phyloP scores from a whole-genome alignment of 139 green algal genomes.

The Picochlorum sp. region DNA sequence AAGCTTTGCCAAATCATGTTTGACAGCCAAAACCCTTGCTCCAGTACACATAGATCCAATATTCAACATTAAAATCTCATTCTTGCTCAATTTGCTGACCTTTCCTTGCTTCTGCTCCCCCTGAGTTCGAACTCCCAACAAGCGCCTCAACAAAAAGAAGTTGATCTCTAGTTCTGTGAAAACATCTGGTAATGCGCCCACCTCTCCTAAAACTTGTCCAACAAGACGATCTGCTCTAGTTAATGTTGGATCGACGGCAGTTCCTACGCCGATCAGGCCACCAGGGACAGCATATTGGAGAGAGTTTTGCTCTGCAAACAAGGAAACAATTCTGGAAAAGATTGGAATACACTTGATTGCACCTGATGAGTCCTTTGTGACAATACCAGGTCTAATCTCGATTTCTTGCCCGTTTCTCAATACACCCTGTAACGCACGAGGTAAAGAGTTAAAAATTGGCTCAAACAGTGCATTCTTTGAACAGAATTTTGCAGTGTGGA shows the following conservation, averaged over 20 bases:
- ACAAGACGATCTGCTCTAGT: constrained; percentile 95
- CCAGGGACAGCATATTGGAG: constrained; percentile 96
- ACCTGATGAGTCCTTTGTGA: constrained; percentile 91
- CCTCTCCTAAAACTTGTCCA: constrained; percentile 91
- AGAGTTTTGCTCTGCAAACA: constrained; percentile 95
- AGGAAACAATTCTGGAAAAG: constrained; percentile 88
- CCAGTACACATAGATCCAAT: constrained; percentile 99
- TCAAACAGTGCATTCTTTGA: neutral
- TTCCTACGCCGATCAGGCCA: constrained; percentile 97
- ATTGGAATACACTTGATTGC: constrained; percentile 89
- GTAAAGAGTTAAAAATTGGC: constrained; percentile 1
- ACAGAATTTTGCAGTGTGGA: constrained; percentile 25
- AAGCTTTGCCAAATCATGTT: constrained; percentile 97
- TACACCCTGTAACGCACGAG: constrained; percentile 59
- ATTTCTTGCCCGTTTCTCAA: constrained; percentile 87
- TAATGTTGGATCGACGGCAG: constrained; percentile 96
- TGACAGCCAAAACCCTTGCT: constrained; percentile 91
- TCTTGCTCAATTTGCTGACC: constrained; percentile 94
- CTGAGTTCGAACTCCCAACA: constrained; percentile 91
- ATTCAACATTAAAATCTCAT: constrained; percentile 99
- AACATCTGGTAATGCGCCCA: constrained; percentile 89
- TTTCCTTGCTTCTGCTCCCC: constrained; percentile 87
- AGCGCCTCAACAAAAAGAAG: constrained; percentile 96
- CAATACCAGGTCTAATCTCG: constrained; percentile 93
- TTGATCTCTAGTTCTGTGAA: constrained; percentile 98